Conservation (phyloP, 192 early-diverging fungal species). For the Paraglomus occultum region DNA sequence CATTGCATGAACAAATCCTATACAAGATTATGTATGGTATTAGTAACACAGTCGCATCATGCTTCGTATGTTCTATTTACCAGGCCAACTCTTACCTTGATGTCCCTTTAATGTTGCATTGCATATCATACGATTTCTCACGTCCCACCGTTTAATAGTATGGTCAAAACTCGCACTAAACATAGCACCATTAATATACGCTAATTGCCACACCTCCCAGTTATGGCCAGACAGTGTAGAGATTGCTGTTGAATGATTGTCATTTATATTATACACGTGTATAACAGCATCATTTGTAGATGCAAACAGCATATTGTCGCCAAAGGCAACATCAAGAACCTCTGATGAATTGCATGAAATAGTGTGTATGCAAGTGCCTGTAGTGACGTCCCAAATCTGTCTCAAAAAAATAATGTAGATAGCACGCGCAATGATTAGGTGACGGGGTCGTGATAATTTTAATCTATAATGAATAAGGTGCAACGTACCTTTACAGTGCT, state of each 20-base stretch:
- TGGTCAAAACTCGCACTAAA: slow-evolving; percentile 53
- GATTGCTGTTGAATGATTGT: slow-evolving; percentile 30
- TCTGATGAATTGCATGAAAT: slow-evolving; percentile 46
- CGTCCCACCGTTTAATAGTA: slow-evolving; percentile 50
- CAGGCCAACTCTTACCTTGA: slow-evolving; percentile 34
- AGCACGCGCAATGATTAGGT: not conserved
- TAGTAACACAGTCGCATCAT: not conserved
- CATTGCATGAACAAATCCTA: slow-evolving; percentile 52
- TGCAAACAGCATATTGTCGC: slow-evolving; percentile 53
- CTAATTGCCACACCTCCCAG: slow-evolving; percentile 63
- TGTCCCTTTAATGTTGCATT: slow-evolving; percentile 48
- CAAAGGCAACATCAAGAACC: slow-evolving; percentile 50
- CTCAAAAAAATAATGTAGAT: not conserved
- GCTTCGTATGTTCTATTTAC: not conserved
- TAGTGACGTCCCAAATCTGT: slow-evolving; percentile 53
- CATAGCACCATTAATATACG: slow-evolving; percentile 45
- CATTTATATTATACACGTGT: slow-evolving; percentile 45
- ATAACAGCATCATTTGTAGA: slow-evolving; percentile 58
- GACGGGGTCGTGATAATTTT: slow-evolving; percentile 37
- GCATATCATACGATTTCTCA: slow-evolving; percentile 40
- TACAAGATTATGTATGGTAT: not conserved
- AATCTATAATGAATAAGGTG: not conserved
- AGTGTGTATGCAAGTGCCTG: slow-evolving; percentile 43
- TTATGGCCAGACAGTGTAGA: slow-evolving; percentile 55
- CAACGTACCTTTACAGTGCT: slow-evolving; percentile 32